A percentile compares a stretch with the other conserved stretches of the same genome.
Evolutionary conservation across 805 yeast genomes (phyloP).

Genomic region (Metschnikowia shivogae): DNA sequence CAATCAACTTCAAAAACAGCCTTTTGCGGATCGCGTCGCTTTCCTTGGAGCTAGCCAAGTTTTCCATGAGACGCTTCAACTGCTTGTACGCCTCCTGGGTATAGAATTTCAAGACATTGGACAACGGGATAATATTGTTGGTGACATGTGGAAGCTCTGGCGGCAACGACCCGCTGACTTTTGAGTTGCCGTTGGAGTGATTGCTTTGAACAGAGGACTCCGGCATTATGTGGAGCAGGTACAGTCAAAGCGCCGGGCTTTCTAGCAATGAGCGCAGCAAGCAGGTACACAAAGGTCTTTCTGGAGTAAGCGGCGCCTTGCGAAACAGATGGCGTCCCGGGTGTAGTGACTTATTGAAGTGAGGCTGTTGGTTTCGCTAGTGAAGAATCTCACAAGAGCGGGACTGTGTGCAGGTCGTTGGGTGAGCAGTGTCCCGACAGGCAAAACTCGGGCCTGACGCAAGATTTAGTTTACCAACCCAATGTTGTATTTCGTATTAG

Average conservation of each 20-base stretch:
- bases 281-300: not conserved
- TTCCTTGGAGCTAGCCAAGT: conserved; percentile 47
- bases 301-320: not conserved
- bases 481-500: too few species aligned
- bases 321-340: not conserved
- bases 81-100: conserved; percentile 62
- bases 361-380: not conserved
- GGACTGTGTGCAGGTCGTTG: not conserved
- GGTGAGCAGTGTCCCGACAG: too few species aligned
- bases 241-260: not conserved
- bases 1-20: conserved; percentile 62
- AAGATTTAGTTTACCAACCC: too few species aligned
- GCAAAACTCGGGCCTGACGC: too few species aligned
- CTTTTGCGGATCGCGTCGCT: conserved; percentile 64
- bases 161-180: conserved; percentile 5
- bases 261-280: not conserved
- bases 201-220: conserved; percentile 2
- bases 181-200: conserved; percentile 1
- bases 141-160: conserved; percentile 68
- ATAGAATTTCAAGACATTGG: conserved; percentile 54
- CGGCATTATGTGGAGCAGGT: not conserved
- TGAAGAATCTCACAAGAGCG: conserved; percentile 3
- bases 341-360: conserved; percentile 1
- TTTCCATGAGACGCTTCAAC: conserved; percentile 56
- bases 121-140: conserved; percentile 62